Evolutionary conservation across 1,284 basidiomycete species (phyloP).

Genomic region (Ceraceosorus bombacis): DNA sequence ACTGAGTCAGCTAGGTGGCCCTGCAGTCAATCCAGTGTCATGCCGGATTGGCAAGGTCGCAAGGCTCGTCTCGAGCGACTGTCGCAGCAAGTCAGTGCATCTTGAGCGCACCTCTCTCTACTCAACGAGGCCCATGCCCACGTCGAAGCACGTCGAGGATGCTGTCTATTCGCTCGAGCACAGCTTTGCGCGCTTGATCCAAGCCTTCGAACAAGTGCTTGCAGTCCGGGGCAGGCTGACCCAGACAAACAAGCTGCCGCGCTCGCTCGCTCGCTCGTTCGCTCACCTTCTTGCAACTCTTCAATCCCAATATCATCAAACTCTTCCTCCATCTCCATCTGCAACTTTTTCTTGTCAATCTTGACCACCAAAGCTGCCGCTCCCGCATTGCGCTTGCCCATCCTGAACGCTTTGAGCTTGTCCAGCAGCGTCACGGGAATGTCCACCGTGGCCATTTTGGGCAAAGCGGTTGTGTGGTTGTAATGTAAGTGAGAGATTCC

Average conservation of each 20-base stretch:
- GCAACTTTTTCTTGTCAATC: constrained; percentile 38
- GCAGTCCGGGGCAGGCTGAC: not conserved
- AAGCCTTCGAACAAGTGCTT: too few relatives aligned
- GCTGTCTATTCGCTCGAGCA: too few relatives aligned
- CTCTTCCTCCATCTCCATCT: constrained; percentile 38
- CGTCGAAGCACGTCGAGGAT: too few relatives aligned
- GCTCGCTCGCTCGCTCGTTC: not conserved
- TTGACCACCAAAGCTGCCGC: constrained; percentile 33
- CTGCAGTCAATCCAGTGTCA: too few relatives aligned
- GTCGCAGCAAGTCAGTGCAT: too few relatives aligned
- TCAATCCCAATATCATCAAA: constrained; percentile 23
- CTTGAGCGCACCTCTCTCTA: too few relatives aligned
- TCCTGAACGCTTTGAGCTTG: constrained; percentile 28
- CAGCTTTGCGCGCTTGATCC: too few relatives aligned
- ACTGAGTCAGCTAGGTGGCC: too few relatives aligned
- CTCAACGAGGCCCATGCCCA: too few relatives aligned
- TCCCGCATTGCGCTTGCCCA: constrained; percentile 19
- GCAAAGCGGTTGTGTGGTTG: not conserved
- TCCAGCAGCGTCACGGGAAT: constrained; percentile 26
- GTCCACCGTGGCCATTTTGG: constrained; percentile 31
- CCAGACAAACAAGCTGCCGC: not conserved
- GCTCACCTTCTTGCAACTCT: constrained; percentile 36
- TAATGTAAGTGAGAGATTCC: not conserved
- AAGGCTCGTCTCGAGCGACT: too few relatives aligned
- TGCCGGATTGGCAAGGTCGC: too few relatives aligned